These are phyloP conservation scores for Dacryopinax spathularia DNA, from an alignment of 768 basidiomycete species.

Conservation along the genomic window DNA sequence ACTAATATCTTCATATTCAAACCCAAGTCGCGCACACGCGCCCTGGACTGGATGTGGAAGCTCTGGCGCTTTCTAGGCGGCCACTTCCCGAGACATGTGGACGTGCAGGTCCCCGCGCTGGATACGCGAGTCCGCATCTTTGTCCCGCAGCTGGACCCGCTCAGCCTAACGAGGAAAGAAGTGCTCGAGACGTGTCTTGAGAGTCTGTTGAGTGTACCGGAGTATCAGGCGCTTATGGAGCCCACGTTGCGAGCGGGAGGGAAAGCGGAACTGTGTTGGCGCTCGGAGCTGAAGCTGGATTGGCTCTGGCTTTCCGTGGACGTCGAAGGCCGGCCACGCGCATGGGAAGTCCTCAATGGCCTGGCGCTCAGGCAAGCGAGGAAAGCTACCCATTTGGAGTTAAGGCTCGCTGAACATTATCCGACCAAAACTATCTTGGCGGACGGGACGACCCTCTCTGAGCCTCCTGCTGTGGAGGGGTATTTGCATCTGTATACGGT, in stretches of 20 bases:
- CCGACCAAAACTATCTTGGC: slow-evolving; percentile 32
- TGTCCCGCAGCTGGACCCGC: slow-evolving; percentile 37
- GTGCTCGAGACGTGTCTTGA: slow-evolving; percentile 49
- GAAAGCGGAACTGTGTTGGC: slow-evolving; percentile 64
- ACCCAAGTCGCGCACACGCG: slow-evolving; percentile 56
- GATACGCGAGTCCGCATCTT: slow-evolving; percentile 57
- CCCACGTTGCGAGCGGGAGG: slow-evolving; percentile 40
- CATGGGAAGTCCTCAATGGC: slow-evolving; percentile 65
- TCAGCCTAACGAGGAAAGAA: slow-evolving; percentile 41
- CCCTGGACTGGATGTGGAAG: slow-evolving; percentile 81
- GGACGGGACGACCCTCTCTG: slow-evolving; percentile 39
- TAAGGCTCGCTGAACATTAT: slow-evolving; percentile 60
- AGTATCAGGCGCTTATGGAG: slow-evolving; percentile 50
- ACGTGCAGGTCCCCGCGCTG: slow-evolving; percentile 54
- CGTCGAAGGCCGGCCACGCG: slow-evolving; percentile 42
- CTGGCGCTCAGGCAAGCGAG: slow-evolving; percentile 57
- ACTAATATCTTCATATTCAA: slow-evolving; percentile 84
- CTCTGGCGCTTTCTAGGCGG: slow-evolving; percentile 69
- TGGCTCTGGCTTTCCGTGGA: slow-evolving; percentile 74
- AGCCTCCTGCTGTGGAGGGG: slow-evolving; percentile 76
- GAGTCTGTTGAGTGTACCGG: slow-evolving; percentile 38
- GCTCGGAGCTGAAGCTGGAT: slow-evolving; percentile 55
- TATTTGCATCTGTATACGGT: slow-evolving; percentile 39
- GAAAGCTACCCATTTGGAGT: slow-evolving; percentile 45
- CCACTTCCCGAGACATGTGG: slow-evolving; percentile 49